Evolutionary conservation across 305 asterid species (phyloP), one percentile per base, ranked within the genome.

Genomic region (Solanum aculeatissimum): DNA sequence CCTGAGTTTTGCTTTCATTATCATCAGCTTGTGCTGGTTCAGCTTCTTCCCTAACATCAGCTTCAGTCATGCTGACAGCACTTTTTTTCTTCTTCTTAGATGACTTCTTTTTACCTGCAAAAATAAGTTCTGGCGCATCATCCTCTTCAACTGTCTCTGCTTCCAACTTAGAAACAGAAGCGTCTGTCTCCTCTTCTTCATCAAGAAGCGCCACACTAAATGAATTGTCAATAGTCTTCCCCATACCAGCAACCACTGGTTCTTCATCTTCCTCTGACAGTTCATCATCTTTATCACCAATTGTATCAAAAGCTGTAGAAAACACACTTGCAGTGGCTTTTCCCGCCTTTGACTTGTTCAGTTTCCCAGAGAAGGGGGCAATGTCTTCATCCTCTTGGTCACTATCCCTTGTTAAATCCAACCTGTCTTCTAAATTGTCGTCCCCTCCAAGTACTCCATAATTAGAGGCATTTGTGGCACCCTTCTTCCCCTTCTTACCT

Each of bases 41-140:
- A 83, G 49, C 85, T 85, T 84, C 79, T 82, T 90, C 91, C 19
- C 66, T 85, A 25, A 69, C 84, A 45, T 85, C 92, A 82, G 60
- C 55, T 53, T 87, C 97, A 65, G 70, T 58, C 8, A 88, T 88
- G 86, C 85, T 58, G 80, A 84, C 85, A 21, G 85, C 89, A 89
- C 63, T 83, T 25, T 55, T 82, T 88, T 84, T 91, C 91, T 92
- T 92, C 93, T 93, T 93, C 88, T 90, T 92, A 72, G 95, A 91
- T 4, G 98, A 89, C 88, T 95, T 97, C 93, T 97, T 96, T 86
- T 96, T 96, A 45, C 99, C 98, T 54, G 98, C 91, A 85, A 97
- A 95, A 82, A 84, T 85, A 87, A 92, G 75, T 15, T 45, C 89
- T 6, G 89, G 75, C 12, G 66, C 85, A 82, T 94, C 97, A 72